phyloP scores from a whole-genome alignment of 2,329 filamentous ascomycete genomes.

The Periconia digitata region DNA sequence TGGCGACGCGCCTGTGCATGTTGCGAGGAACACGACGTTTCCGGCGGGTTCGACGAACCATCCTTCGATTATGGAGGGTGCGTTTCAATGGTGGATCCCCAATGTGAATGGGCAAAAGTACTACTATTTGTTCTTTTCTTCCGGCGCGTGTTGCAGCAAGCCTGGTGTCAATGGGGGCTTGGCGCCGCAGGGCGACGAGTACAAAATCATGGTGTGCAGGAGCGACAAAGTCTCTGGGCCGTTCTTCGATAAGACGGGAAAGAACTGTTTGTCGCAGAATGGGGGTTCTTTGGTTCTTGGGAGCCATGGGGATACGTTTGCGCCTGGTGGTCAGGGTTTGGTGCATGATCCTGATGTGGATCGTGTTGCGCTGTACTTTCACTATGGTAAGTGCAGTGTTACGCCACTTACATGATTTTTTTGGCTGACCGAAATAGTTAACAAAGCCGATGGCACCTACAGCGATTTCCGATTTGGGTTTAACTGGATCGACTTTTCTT shows the following conservation, averaged over 20 bases:
- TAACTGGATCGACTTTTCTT: conserved; percentile 32
- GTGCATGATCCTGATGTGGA: conserved; percentile 15
- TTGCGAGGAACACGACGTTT: background rate
- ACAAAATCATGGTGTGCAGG: conserved; percentile 64
- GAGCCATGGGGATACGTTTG: conserved; percentile 52
- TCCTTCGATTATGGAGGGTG: background rate
- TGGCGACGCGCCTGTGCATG: background rate
- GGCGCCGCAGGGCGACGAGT: conserved; percentile 59
- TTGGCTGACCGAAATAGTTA: conserved; percentile 25
- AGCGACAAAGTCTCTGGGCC: conserved; percentile 52
- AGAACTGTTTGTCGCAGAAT: conserved; percentile 48
- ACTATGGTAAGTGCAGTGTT: conserved; percentile 28
- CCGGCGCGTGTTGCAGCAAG: conserved; percentile 61
- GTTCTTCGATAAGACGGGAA: conserved; percentile 45
- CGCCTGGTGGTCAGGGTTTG: conserved; percentile 36
- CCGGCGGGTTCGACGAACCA: background rate
- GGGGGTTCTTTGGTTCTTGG: conserved; percentile 60
- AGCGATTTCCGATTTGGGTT: conserved; percentile 32
- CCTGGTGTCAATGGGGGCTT: conserved; percentile 39
- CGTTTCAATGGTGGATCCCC: background rate
- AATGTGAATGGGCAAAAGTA: background rate
- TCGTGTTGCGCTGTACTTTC: conserved; percentile 33
- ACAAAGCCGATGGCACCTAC: conserved; percentile 1
- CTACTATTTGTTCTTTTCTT: conserved; percentile 65
- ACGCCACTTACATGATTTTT: conserved; percentile 10